Evolutionary conservation across 306 rosid species (phyloP).

Genomic region (Amphicarpaea edgeworthii): DNA sequence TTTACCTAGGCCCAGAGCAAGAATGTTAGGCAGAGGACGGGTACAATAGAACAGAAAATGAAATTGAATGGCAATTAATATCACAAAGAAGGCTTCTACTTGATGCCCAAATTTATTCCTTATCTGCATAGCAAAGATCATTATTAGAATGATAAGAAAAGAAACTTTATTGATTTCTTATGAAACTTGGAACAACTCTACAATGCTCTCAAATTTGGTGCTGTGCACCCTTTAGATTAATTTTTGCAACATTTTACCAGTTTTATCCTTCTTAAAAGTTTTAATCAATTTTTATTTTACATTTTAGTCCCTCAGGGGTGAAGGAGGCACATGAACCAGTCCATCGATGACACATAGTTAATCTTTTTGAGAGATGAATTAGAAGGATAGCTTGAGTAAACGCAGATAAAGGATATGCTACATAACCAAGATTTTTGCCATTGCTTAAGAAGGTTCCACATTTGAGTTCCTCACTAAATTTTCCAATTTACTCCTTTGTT

Average conservation of each 20-base stretch:
- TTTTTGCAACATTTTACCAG: background rate
- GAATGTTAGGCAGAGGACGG: conserved; percentile 87
- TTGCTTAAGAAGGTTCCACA: background rate
- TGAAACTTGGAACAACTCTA: conserved; percentile 1
- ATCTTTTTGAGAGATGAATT: background rate
- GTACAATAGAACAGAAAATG: conserved; percentile 89
- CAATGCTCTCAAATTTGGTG: background rate
- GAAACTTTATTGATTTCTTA: background rate
- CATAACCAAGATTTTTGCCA: background rate
- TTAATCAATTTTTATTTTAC: too few relatives aligned
- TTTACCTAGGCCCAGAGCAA: conserved; percentile 82
- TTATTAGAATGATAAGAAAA: conserved; percentile 19
- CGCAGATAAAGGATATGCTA: background rate
- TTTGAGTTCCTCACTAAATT: background rate
- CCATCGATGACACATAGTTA: background rate
- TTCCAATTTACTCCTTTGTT: background rate
- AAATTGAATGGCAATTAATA: conserved; percentile 81
- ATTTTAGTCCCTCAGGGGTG: too few relatives aligned
- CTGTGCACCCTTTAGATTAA: background rate
- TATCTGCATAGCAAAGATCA: conserved; percentile 60
- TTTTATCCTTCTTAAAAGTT: background rate
- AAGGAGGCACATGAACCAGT: background rate
- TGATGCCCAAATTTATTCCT: conserved; percentile 81
- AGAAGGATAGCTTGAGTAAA: background rate
- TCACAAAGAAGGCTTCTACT: conserved; percentile 86